Base-by-base conservation (phyloP, 2,329 filamentous ascomycete species). In the Exophiala phaeomuriformis region DNA sequence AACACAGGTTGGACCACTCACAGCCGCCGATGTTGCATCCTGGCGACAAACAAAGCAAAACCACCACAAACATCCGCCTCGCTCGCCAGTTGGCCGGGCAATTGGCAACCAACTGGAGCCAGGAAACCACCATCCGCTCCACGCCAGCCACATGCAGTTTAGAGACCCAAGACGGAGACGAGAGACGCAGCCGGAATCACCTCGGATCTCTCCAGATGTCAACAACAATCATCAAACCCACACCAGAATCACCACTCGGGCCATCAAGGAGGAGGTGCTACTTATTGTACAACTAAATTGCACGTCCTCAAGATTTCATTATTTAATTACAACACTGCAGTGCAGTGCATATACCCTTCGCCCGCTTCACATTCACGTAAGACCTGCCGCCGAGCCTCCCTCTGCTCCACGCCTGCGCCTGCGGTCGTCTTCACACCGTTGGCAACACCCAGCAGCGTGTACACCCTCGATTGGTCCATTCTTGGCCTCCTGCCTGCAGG, bases 91-190 rank as follows among this genome's bases (percentile, higher is more conserved):
- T 40, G 49, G 36, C 35, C 50, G 35, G 43, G 42, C 29, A 31
- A 52, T 45, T 39, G 31, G 19, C 19, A 19, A 19, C 19, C 19
- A 19, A 19, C 19, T 19, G 19, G 19, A 19, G 19, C 19, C 19
- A 19, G 19, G 19, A 19, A 19, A 27, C 31, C 49, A 29, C 41
- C 49, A 12, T 5, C 32, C 32, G 8, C 29, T 9, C 12, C 49
- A 37, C 49, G 42, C 49, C 42, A 45, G 19, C 47, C 47, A 12
- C 27, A 51, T 51, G 12, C 37, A 44, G 42, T 45, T 39, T 41
- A 41, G 4, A 4, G 6, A 19, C 19, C 19, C 47, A 40, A 49
- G 36, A 12, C 10, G 6, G 5, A 6, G 10, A 6, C 30, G 32
- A 27, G 4, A 4, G 5, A 32, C 43, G 3, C 19, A 7, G 28